Evolutionary conservation across 192 early-diverging fungal species (phyloP).

Genomic region (Physocladia obscura): DNA sequence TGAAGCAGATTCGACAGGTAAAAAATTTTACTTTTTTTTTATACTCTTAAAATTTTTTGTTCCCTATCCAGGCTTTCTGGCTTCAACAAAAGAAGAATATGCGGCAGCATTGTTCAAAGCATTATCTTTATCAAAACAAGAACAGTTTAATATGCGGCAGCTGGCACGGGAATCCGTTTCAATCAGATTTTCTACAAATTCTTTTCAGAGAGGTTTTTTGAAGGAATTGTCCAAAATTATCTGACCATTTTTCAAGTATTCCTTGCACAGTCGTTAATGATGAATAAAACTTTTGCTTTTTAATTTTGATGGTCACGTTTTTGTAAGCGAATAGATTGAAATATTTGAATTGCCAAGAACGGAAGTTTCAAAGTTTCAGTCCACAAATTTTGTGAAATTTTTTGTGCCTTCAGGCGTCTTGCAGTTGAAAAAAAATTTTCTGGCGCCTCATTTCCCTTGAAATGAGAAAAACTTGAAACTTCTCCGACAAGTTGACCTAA

Average conservation of each 20-base stretch:
- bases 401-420: no score
- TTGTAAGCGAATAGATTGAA: no score
- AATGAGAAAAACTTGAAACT: no score
- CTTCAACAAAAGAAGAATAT: conserved; percentile 58
- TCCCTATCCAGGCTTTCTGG: conserved; percentile 35
- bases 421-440: no score
- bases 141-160: conserved; percentile 49
- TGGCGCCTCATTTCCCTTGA: no score
- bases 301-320: no score
- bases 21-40: neutral
- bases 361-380: no score
- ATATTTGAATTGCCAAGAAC: no score
- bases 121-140: conserved; percentile 41
- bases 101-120: conserved; percentile 55
- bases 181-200: conserved; percentile 70
- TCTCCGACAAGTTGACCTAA: no score
- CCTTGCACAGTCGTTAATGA: no score
- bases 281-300: neutral
- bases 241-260: no score
- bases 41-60: neutral
- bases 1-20: conserved; percentile 8
- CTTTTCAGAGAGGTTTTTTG: conserved; percentile 46
- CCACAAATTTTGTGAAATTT: no score
- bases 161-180: conserved; percentile 64
- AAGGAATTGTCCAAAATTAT: neutral